Percentiles rank a stretch among this genome's conserved stretches.
Evolutionary conservation across 306 rosid genomes (phyloP).

Genomic region (Trifolium subterraneum): DNA sequence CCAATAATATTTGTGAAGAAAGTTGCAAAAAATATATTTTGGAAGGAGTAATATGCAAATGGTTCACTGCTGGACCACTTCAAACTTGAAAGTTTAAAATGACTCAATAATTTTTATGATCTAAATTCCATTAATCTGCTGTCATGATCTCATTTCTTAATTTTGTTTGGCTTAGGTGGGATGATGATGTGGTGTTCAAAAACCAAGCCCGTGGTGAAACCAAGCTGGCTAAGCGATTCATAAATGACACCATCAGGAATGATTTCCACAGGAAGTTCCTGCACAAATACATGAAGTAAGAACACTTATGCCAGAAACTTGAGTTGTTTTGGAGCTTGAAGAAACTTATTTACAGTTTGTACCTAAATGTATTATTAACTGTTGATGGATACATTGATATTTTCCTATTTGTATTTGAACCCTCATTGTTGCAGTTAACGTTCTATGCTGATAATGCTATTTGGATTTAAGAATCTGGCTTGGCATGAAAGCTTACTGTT

Average conservation of each 20-base stretch:
- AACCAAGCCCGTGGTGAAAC: slow-evolving; percentile 94
- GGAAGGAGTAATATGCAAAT: not conserved
- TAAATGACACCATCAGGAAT: slow-evolving; percentile 89
- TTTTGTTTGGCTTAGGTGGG: slow-evolving; percentile 63
- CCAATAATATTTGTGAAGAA: too few species aligned
- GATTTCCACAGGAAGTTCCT: slow-evolving; percentile 94
- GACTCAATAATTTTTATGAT: not conserved
- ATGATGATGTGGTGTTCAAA: slow-evolving; percentile 92
- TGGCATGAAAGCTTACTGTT: too few species aligned
- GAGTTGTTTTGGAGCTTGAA: slow-evolving; percentile 11
- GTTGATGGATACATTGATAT: slow-evolving; percentile 15
- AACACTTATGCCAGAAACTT: not conserved
- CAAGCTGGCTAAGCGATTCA: slow-evolving; percentile 86
- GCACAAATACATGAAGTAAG: slow-evolving; percentile 89
- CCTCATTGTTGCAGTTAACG: slow-evolving; percentile 21
- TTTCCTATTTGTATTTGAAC: slow-evolving; percentile 15
- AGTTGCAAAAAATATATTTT: not conserved
- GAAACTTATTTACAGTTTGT: slow-evolving; percentile 23
- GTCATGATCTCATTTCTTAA: not conserved
- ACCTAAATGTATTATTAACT: slow-evolving; percentile 32
- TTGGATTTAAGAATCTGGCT: too few species aligned
- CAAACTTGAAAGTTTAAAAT: not conserved
- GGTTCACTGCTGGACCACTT: not conserved
- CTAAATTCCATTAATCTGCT: slow-evolving; percentile 1
- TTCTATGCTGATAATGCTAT: too few species aligned